Conservation (phyloP, 192 early-diverging fungal species). For the Podila minutissima region DNA sequence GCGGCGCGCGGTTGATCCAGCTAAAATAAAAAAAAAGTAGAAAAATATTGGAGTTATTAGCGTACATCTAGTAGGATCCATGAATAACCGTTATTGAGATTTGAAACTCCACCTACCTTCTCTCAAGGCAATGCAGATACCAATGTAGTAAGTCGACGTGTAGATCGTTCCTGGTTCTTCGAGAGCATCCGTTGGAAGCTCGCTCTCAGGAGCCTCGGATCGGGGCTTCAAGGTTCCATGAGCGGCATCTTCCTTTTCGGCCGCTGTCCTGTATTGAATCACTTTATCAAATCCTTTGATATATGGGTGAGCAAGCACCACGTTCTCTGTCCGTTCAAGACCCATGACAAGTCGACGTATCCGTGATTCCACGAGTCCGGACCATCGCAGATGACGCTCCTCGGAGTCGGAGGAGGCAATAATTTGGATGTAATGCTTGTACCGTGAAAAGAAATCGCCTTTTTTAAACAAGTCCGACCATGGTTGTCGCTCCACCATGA, state of each 20-base stretch:
- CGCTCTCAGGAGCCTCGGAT: not conserved
- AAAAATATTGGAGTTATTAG: not conserved
- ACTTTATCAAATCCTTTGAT: conserved; percentile 87
- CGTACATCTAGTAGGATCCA: not conserved
- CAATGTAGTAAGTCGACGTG: conserved; percentile 92
- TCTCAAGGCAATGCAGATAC: conserved; percentile 73
- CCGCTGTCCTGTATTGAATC: conserved; percentile 67
- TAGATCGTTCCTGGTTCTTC: conserved; percentile 58
- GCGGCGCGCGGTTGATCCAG: conserved; percentile 58
- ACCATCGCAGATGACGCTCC: conserved; percentile 83
- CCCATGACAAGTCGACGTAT: conserved; percentile 87
- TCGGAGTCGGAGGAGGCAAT: conserved; percentile 79
- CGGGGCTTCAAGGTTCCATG: conserved; percentile 66
- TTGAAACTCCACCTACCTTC: conserved; percentile 42
- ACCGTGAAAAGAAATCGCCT: conserved; percentile 86
- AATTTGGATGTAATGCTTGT: conserved; percentile 91
- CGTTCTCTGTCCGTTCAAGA: conserved; percentile 79
- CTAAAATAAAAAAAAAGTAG: conserved; percentile 16
- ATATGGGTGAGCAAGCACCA: conserved; percentile 88
- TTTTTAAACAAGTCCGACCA: conserved; percentile 93
- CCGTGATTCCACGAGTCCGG: conserved; percentile 92
- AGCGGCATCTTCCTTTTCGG: conserved; percentile 73
- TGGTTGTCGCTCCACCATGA: conserved; percentile 75
- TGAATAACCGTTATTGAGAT: not conserved
- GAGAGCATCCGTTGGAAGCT: conserved; percentile 7